Conservation (phyloP, 805 yeast species). For the Isabelozyma gotoi region DNA sequence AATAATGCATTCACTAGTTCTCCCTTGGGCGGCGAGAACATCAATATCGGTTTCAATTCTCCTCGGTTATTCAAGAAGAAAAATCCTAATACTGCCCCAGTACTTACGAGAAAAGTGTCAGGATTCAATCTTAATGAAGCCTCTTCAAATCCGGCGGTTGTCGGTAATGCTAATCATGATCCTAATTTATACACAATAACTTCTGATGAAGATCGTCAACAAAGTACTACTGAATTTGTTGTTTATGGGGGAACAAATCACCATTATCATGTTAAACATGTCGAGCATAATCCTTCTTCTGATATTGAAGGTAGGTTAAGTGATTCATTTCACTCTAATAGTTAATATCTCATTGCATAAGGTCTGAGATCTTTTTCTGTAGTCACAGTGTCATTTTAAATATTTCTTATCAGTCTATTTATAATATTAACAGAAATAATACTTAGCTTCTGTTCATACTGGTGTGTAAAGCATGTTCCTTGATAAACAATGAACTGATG, state of each 20-base stretch:
- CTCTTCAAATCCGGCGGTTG: background rate
- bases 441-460: slow-evolving; percentile 43
- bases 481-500: slow-evolving; percentile 45
- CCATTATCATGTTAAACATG: slow-evolving; percentile 15
- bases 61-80: background rate
- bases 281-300: background rate
- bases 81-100: background rate
- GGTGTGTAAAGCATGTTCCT: slow-evolving; percentile 58
- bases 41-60: background rate
- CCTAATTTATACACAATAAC: slow-evolving; percentile 2
- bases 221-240: slow-evolving; percentile 7
- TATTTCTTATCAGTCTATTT: too few species aligned
- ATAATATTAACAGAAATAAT: background rate
- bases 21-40: background rate
- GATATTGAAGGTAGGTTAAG: background rate
- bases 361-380: background rate
- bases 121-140: slow-evolving; percentile 14
- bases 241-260: slow-evolving; percentile 20
- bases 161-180: slow-evolving; percentile 1
- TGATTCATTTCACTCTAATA: background rate
- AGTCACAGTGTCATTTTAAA: background rate
- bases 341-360: background rate
- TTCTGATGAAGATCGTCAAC: background rate
- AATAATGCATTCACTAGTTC: background rate
- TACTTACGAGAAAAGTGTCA: slow-evolving; percentile 8